Percentiles rank a stretch among this genome's conserved stretches.
Conservation (phyloP, 331 rosid genomes). For the Quercus lobata region DNA sequence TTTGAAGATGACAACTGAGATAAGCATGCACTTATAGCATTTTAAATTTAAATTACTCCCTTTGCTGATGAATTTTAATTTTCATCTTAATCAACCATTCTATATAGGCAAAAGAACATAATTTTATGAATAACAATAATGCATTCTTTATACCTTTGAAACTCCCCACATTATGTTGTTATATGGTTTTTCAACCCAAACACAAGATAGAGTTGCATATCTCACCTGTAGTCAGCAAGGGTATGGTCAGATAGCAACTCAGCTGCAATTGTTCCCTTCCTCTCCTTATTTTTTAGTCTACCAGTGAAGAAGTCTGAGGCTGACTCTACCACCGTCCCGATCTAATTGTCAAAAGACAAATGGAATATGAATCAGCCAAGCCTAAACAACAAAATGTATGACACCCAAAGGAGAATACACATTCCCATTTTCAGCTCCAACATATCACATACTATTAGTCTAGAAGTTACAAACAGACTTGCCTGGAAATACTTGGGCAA, state of each 20-base stretch:
- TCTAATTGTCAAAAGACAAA: conserved; percentile 28
- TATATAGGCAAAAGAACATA: background rate
- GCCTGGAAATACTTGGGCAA: conserved; percentile 81
- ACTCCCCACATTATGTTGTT: too few species aligned
- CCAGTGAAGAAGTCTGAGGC: conserved; percentile 62
- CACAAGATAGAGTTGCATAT: background rate
- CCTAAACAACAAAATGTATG: background rate
- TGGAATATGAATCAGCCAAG: background rate
- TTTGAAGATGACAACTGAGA: background rate
- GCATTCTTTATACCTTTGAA: background rate
- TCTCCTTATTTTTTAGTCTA: conserved; percentile 80
- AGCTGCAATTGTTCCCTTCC: conserved; percentile 72
- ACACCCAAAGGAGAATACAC: background rate
- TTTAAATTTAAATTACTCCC: too few species aligned
- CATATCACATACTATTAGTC: background rate
- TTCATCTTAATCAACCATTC: background rate
- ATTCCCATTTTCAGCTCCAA: background rate
- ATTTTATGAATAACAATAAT: background rate
- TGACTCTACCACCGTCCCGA: conserved; percentile 72
- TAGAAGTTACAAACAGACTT: conserved; percentile 16
- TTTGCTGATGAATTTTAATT: background rate
- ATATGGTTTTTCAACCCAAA: background rate
- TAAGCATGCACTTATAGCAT: background rate
- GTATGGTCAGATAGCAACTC: conserved; percentile 67
- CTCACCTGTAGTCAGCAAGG: conserved; percentile 62